Conservation (phyloP, 208 protist species). For the Crithidia fasciculata region DNA sequence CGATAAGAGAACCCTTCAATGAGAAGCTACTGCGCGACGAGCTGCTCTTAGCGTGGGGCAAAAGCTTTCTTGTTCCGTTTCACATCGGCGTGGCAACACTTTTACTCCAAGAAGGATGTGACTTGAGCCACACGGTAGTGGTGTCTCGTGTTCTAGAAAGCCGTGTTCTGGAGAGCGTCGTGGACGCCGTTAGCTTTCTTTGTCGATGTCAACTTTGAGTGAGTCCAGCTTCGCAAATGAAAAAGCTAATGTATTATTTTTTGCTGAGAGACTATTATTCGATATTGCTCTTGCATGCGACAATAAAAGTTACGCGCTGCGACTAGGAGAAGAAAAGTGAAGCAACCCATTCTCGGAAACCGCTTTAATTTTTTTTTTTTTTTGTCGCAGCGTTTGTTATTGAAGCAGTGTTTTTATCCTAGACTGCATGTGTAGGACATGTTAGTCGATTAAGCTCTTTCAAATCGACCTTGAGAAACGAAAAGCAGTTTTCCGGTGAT, state of each 20-base stretch:
- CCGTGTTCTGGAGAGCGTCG: neutral
- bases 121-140: neutral
- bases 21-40: neutral
- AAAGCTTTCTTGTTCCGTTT: slow-evolving; percentile 1
- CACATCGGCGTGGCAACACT: neutral
- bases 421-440: no score
- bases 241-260: neutral
- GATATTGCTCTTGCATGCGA: no score
- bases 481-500: no score
- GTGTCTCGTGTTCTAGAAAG: neutral
- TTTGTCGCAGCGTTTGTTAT: no score
- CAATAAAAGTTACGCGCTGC: no score
- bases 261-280: neutral
- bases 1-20: neutral
- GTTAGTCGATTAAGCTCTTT: no score
- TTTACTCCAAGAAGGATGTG: neutral
- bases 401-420: no score
- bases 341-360: no score
- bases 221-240: neutral
- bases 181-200: neutral
- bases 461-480: no score
- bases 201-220: slow-evolving; percentile 6
- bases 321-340: no score
- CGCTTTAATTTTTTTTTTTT: no score
- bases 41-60: neutral